phyloP scores from a whole-genome alignment of 1,284 basidiomycete genomes.

The Cystobasidium pallidum region DNA sequence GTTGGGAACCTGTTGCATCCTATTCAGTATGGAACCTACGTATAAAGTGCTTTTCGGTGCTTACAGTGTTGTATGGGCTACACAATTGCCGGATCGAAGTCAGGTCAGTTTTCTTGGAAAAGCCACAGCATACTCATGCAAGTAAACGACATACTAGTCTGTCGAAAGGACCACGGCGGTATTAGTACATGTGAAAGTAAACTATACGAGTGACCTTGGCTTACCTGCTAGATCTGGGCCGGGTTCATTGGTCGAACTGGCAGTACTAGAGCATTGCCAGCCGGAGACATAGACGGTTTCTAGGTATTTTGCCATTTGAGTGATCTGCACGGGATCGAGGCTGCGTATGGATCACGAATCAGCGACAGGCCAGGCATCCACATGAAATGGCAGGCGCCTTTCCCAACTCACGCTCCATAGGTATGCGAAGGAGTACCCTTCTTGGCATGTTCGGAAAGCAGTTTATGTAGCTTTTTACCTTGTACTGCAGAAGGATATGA shows the following conservation, averaged over 20 bases:
- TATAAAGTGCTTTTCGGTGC: not conserved
- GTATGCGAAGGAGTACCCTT: constrained; percentile 82
- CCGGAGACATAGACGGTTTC: constrained; percentile 96
- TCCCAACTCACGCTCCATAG: constrained; percentile 85
- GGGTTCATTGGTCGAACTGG: constrained; percentile 89
- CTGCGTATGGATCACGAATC: constrained; percentile 58
- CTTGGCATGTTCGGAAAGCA: constrained; percentile 70
- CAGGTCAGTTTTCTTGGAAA: no score
- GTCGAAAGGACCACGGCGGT: not conserved
- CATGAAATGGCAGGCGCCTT: no score
- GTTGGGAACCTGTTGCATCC: constrained; percentile 60
- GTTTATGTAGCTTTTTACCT: constrained; percentile 83
- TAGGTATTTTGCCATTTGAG: constrained; percentile 92
- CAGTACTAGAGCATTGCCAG: constrained; percentile 87
- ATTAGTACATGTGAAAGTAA: not conserved
- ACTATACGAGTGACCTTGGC: not conserved
- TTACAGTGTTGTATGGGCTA: constrained; percentile 41
- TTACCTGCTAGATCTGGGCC: constrained; percentile 88
- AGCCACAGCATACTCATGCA: no score
- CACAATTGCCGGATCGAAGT: no score
- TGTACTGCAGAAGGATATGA: constrained; percentile 82
- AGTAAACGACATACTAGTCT: constrained; percentile 20
- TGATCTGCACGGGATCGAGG: constrained; percentile 90
- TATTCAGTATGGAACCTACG: not conserved
- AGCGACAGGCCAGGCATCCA: not conserved